Conservation (phyloP, 495 filamentous ascomycete genomes). For the Chaetomium fimeti region DNA sequence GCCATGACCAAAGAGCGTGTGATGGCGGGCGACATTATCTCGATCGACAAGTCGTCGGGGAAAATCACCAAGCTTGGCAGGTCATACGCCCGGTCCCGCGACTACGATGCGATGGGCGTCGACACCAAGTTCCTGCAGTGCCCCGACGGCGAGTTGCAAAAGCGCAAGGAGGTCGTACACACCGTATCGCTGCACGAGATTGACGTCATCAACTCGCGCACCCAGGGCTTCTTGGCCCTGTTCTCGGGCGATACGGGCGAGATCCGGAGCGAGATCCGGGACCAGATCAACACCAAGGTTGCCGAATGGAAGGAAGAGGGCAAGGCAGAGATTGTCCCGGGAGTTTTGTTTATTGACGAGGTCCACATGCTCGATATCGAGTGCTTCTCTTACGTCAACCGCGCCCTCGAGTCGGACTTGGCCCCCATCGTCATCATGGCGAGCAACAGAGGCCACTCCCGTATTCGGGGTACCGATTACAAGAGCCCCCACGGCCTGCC, state of each 20-base stretch:
- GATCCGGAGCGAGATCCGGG: conserved; percentile 92
- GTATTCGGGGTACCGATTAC: conserved; percentile 90
- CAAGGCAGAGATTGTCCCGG: conserved; percentile 96
- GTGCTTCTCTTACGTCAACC: conserved; percentile 98
- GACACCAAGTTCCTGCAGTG: conserved; percentile 98
- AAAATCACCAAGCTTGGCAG: conserved; percentile 96
- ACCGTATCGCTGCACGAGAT: conserved; percentile 97
- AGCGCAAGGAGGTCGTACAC: conserved; percentile 94
- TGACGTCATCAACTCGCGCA: conserved; percentile 97
- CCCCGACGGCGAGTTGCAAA: conserved; percentile 97
- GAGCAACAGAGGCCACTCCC: conserved; percentile 91
- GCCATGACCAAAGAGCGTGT: conserved; percentile 98
- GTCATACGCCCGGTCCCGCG: conserved; percentile 86
- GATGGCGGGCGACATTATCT: conserved; percentile 96
- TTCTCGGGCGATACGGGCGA: conserved; percentile 98
- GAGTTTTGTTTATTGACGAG: conserved; percentile 97
- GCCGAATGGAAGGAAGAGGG: conserved; percentile 99
- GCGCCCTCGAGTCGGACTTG: conserved; percentile 87
- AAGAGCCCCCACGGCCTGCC: conserved; percentile 89
- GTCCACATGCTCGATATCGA: conserved; percentile 99
- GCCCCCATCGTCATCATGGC: conserved; percentile 99
- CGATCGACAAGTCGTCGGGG: conserved; percentile 94
- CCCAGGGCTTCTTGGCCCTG: conserved; percentile 92
- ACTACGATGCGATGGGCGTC: conserved; percentile 98
- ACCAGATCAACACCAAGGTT: conserved; percentile 98